These are phyloP conservation scores for Berkeleyomyces rouxiae DNA, from an alignment of 2,329 filamentous ascomycete species.

Conservation along the genomic window DNA sequence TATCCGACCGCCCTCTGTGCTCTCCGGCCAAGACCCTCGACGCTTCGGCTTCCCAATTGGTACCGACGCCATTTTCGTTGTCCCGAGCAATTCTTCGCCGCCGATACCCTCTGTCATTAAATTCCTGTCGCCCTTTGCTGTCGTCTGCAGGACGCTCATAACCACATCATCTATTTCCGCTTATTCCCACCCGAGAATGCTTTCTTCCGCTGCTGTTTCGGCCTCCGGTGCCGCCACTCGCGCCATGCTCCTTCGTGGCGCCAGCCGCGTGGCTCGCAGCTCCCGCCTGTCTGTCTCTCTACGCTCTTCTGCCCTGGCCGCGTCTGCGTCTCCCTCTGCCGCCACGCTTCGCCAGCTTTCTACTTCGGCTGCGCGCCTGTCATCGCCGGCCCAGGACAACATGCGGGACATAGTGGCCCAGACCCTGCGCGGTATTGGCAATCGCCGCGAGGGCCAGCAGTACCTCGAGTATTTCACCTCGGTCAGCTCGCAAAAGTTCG, in stretches of 20 bases:
- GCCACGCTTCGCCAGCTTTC: conserved; percentile 10
- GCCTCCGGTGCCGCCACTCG: conserved; percentile 10
- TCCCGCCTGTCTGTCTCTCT: neutral
- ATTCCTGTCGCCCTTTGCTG: neutral
- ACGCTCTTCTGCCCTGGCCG: neutral
- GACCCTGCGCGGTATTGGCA: conserved; percentile 86
- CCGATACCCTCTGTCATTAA: neutral
- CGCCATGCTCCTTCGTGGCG: conserved; percentile 3
- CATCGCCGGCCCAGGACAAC: conserved; percentile 18
- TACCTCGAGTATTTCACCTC: conserved; percentile 96
- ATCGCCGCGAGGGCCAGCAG: conserved; percentile 90
- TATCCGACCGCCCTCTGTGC: neutral
- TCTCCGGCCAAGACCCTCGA: neutral
- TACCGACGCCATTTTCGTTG: neutral
- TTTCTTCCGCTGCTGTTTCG: conserved; percentile 10
- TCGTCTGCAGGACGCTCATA: neutral
- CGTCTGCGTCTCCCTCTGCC: neutral
- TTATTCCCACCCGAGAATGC: conserved; percentile 1
- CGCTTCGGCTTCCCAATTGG: neutral
- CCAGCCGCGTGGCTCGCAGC: conserved; percentile 2
- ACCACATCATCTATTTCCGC: neutral
- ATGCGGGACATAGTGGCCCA: conserved; percentile 23
- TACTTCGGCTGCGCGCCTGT: conserved; percentile 5
- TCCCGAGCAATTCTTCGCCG: neutral
- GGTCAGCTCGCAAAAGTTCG: conserved; percentile 91